Percentiles rank a stretch among this genome's conserved stretches.
Conservation (phyloP, 495 filamentous ascomycete species). For the Aspergillus homomorphus region DNA sequence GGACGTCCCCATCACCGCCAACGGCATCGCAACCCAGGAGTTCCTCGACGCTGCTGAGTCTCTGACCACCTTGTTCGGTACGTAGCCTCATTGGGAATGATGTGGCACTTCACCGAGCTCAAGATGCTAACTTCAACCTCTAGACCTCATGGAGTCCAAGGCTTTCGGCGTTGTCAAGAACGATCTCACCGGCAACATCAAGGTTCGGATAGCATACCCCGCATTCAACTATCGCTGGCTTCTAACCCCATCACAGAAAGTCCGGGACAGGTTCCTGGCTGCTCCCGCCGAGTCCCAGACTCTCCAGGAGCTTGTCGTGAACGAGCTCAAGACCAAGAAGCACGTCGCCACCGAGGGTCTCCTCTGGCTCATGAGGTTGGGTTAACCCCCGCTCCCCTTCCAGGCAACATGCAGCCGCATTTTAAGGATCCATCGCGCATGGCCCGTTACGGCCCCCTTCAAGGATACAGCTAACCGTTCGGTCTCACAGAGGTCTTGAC, state of each 20-base stretch:
- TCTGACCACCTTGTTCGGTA: constrained; percentile 84
- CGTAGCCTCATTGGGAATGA: constrained; percentile 9
- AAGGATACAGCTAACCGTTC: background rate
- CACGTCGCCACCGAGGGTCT: constrained; percentile 85
- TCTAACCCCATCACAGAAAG: constrained; percentile 63
- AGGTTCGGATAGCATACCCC: constrained; percentile 52
- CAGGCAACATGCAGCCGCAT: background rate
- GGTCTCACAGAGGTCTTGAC: constrained; percentile 68
- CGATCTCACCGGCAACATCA: constrained; percentile 88
- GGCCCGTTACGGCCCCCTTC: constrained; percentile 3
- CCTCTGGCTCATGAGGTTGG: constrained; percentile 85
- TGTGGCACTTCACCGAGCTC: too few species aligned
- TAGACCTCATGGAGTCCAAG: constrained; percentile 76
- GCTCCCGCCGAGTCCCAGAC: constrained; percentile 73
- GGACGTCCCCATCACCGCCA: constrained; percentile 69
- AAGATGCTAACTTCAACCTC: background rate
- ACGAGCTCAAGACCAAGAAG: constrained; percentile 83
- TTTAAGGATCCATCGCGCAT: background rate
- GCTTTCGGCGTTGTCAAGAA: constrained; percentile 86
- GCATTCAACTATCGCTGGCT: background rate
- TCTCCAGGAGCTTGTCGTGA: constrained; percentile 76
- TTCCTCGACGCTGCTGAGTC: constrained; percentile 91
- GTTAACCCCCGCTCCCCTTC: constrained; percentile 13
- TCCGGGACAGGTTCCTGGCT: constrained; percentile 75
- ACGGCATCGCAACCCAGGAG: constrained; percentile 75